Evolutionary conservation across 2,329 filamentous ascomycete species (phyloP), one percentile per base, ranked within the genome.

Genomic region (Botrytis sinoallii): DNA sequence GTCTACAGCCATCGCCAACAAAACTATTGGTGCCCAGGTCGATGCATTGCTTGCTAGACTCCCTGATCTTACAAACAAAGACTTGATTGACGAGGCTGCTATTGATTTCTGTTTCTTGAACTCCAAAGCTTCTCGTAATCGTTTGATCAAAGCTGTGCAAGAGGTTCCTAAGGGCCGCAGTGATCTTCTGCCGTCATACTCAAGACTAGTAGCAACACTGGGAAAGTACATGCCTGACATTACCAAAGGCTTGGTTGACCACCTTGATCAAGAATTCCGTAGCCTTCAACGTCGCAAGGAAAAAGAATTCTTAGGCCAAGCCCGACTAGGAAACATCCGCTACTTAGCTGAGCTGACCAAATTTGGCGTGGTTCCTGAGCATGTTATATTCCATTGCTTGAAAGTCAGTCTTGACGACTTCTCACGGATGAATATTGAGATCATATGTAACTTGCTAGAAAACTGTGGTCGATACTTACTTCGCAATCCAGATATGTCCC

Each of bases 61-160:
- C n/a, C 94, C 95, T 0, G 95, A 98, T 75, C 85, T 99, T 70
- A 95, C 93, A 55, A 95, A 89, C 80, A 98, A 98, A 81, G 97
- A 99, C 69, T 86, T 90, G 69, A 93, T 98, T 72, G 96, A 99
- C 80, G 92, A 98, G 81, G 91, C 93, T 65, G 96, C 97, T 12
- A 92, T 98, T 75, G 95, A 98, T 80, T 99, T 99, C 81, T 98
- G 96, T 84, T 99, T 98, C 80, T 86, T 99, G 74, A 99, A 99
- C 82, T 99, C 96, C 1, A 99, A 99, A 81, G 96, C 96, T 16
- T 99, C 97, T 0, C 91, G 97, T 46, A 99, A 99, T 82, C 90
- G 96, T 67, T 88, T 99, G 3, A 88, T 98, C 81, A 98, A 98
- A 83, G 93, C 94, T 44, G 85, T 99, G 64, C 95, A 97, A 65